Evolutionary conservation across 176 grass and related monocot species (phyloP).

Genomic region (Pontederia crassipes): DNA sequence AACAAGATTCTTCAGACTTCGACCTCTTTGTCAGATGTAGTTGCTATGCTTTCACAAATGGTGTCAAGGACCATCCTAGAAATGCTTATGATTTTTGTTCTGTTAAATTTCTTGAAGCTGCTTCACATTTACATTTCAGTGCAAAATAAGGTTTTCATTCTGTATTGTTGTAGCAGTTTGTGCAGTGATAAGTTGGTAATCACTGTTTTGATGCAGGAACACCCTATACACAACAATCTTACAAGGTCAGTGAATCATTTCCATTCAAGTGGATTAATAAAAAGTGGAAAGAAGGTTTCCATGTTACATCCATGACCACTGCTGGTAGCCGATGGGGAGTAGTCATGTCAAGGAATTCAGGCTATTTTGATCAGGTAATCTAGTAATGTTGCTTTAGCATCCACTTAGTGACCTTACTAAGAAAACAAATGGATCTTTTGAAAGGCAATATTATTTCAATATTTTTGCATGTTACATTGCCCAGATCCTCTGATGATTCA

Average conservation of each 20-base stretch:
- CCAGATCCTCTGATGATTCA: too few species aligned
- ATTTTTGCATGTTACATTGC: not conserved
- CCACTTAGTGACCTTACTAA: not conserved
- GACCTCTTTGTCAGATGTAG: too few species aligned
- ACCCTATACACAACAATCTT: constrained; percentile 93
- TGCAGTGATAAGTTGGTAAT: too few species aligned
- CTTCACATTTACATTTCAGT: too few species aligned
- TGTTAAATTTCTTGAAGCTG: too few species aligned
- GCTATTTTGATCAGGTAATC: constrained; percentile 81
- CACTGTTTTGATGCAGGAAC: constrained; percentile 42
- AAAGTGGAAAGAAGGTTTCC: constrained; percentile 99
- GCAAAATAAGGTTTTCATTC: too few species aligned
- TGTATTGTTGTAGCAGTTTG: too few species aligned
- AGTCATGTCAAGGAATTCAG: constrained; percentile 95
- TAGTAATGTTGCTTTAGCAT: not conserved
- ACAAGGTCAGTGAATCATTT: constrained; percentile 98
- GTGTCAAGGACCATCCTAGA: too few species aligned
- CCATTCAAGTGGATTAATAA: constrained; percentile 99
- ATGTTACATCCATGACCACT: constrained; percentile 99
- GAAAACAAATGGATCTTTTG: not conserved
- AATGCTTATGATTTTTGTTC: too few species aligned
- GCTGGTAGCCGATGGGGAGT: constrained; percentile 94
- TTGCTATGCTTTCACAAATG: too few species aligned
- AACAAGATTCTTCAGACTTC: too few species aligned
- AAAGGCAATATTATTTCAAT: not conserved